These are phyloP conservation scores for Vanilla planifolia DNA, from an alignment of 106 monocot genomes.

Conservation along the genomic window DNA sequence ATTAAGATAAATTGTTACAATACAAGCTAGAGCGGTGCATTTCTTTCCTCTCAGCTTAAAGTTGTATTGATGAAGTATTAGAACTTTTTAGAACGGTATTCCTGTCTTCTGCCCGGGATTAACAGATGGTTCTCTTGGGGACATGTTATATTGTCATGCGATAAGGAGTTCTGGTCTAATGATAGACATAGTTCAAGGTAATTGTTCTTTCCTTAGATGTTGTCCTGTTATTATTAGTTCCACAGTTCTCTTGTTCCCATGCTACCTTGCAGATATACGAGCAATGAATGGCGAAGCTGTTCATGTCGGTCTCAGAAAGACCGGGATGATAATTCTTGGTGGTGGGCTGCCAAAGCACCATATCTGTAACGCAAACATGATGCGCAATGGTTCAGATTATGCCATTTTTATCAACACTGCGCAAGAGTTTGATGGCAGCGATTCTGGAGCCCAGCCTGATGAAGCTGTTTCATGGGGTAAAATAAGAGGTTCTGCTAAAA, in stretches of 20 bases:
- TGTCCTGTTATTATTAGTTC: not conserved
- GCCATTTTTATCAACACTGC: slow-evolving; percentile 92
- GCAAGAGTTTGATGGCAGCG: slow-evolving; percentile 97
- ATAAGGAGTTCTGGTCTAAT: slow-evolving; percentile 65
- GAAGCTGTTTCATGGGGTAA: slow-evolving; percentile 99
- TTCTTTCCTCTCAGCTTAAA: too few species aligned
- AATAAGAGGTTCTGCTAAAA: slow-evolving; percentile 75
- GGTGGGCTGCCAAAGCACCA: slow-evolving; percentile 94
- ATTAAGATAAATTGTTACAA: too few species aligned
- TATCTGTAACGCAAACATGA: slow-evolving; percentile 89
- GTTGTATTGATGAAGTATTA: slow-evolving; percentile 5
- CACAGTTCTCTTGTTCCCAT: not conserved
- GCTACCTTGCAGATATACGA: slow-evolving; percentile 56
- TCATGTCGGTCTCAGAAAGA: slow-evolving; percentile 68
- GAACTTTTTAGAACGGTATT: slow-evolving; percentile 49
- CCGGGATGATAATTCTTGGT: slow-evolving; percentile 88
- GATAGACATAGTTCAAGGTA: slow-evolving; percentile 93
- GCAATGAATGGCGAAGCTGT: slow-evolving; percentile 84
- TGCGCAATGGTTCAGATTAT: slow-evolving; percentile 92
- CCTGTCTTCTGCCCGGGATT: slow-evolving; percentile 78
- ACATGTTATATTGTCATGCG: slow-evolving; percentile 88
- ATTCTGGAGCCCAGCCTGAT: slow-evolving; percentile 92
- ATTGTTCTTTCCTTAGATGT: not conserved
- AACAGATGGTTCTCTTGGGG: slow-evolving; percentile 90
- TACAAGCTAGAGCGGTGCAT: not conserved